Evolutionary conservation across 805 yeast species (phyloP).

Genomic region (Nakazawaea holstii): DNA sequence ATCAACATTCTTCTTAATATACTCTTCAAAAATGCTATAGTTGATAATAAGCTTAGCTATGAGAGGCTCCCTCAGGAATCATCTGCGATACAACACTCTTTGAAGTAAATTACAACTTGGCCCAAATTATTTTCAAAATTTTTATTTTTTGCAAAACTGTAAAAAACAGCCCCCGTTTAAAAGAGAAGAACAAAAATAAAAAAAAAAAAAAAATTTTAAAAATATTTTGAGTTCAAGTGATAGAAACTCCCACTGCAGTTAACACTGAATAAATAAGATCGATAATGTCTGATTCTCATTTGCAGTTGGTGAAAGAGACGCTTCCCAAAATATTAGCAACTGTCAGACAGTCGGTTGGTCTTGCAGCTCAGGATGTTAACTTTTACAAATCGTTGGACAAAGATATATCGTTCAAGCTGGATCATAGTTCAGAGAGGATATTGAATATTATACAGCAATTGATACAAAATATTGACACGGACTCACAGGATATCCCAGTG

Average conservation of each 20-base stretch:
- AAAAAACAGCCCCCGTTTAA: too few relatives aligned
- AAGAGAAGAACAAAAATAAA: too few relatives aligned
- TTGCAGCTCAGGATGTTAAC: slow-evolving; percentile 76
- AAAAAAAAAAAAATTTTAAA: too few relatives aligned
- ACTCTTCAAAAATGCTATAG: slow-evolving; percentile 29
- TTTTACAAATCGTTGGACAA: slow-evolving; percentile 65
- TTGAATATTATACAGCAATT: slow-evolving; percentile 42
- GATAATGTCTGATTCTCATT: slow-evolving; percentile 1
- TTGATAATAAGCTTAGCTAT: too few relatives aligned
- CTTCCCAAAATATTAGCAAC: slow-evolving; percentile 48
- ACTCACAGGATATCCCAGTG: slow-evolving; percentile 21
- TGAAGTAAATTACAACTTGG: too few relatives aligned
- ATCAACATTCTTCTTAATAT: slow-evolving; percentile 15
- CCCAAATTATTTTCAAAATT: too few relatives aligned
- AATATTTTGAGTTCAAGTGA: too few relatives aligned
- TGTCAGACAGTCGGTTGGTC: slow-evolving; percentile 60
- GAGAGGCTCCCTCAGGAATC: too few relatives aligned
- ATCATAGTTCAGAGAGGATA: slow-evolving; percentile 34
- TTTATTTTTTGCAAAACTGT: too few relatives aligned
- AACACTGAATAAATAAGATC: too few relatives aligned
- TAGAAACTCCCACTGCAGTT: too few relatives aligned
- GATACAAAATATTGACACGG: slow-evolving; percentile 30
- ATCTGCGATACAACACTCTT: too few relatives aligned
- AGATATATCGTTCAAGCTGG: slow-evolving; percentile 32
- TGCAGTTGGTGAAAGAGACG: slow-evolving; percentile 18